Evolutionary conservation across 768 basidiomycete species (phyloP).

Genomic region (Termitomyces sp.): DNA sequence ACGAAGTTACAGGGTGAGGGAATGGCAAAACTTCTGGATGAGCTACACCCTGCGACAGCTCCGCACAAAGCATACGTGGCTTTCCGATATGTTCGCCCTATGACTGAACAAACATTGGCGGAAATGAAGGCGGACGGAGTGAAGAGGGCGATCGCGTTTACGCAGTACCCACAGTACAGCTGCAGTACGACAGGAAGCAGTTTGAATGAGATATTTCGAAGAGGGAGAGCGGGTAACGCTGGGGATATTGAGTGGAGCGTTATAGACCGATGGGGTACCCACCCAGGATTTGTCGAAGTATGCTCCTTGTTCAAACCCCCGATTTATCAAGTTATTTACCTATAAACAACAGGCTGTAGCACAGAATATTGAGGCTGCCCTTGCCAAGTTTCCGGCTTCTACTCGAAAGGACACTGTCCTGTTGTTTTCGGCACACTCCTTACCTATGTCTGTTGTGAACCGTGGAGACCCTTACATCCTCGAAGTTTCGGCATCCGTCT

Average conservation of each 20-base stretch:
- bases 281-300: conserved; percentile 93
- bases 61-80: conserved; percentile 97
- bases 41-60: conserved; percentile 88
- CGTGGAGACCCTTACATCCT: conserved; percentile 96
- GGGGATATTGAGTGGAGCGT: conserved; percentile 91
- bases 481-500: conserved; percentile 93
- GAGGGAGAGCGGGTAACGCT: conserved; percentile 56
- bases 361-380: conserved; percentile 79
- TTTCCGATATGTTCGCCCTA: conserved; percentile 89
- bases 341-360: conserved; percentile 70
- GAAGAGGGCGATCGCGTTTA: conserved; percentile 89
- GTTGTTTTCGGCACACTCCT: conserved; percentile 95
- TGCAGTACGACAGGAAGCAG: conserved; percentile 98
- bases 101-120: conserved; percentile 78
- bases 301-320: conserved; percentile 19
- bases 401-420: conserved; percentile 74
- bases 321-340: conserved; percentile 4
- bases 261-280: conserved; percentile 96
- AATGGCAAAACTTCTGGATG: conserved; percentile 90
- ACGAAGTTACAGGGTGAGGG: conserved; percentile 85
- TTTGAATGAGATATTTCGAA: conserved; percentile 85
- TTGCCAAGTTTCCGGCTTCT: conserved; percentile 73
- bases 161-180: conserved; percentile 98
- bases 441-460: conserved; percentile 98
- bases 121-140: conserved; percentile 92